These are phyloP conservation scores for Colletotrichum falcatum DNA, from an alignment of 2,329 filamentous ascomycete genomes.

Conservation along the genomic window DNA sequence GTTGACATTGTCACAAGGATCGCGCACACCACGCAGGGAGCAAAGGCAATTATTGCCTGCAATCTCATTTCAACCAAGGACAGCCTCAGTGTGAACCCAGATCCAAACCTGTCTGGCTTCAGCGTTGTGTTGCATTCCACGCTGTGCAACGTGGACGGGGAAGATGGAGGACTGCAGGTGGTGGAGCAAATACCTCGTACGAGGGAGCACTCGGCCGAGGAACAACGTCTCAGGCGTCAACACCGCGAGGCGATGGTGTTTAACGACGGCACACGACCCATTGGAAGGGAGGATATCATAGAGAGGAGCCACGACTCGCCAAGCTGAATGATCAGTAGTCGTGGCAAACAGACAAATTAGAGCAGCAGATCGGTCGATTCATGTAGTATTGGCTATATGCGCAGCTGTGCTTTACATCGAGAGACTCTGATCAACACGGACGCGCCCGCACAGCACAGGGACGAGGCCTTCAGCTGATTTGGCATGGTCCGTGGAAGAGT, in stretches of 20 bases:
- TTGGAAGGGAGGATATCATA: conserved; percentile 83
- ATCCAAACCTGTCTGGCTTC: conserved; percentile 43
- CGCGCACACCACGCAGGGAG: conserved; percentile 63
- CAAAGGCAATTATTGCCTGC: conserved; percentile 62
- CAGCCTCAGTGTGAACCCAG: conserved; percentile 35
- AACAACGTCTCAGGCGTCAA: conserved; percentile 79
- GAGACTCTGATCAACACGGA: neutral
- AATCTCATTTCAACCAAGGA: conserved; percentile 57
- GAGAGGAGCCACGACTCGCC: conserved; percentile 67
- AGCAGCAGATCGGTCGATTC: neutral
- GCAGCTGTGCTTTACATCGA: neutral
- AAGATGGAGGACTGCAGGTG: conserved; percentile 42
- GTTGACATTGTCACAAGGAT: conserved; percentile 64
- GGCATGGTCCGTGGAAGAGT: neutral
- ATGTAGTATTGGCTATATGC: neutral
- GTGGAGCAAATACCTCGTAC: conserved; percentile 51
- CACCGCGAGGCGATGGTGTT: conserved; percentile 91
- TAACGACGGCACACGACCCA: conserved; percentile 83
- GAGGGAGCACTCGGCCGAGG: conserved; percentile 69
- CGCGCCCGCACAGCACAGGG: neutral
- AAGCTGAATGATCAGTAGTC: conserved; percentile 40
- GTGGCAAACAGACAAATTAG: too few relatives aligned
- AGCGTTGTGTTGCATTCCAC: conserved; percentile 53
- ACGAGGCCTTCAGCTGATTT: neutral
- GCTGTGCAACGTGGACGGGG: conserved; percentile 47